Base-by-base conservation (phyloP, 2,329 filamentous ascomycete species). In the Colletotrichum coccodes region DNA sequence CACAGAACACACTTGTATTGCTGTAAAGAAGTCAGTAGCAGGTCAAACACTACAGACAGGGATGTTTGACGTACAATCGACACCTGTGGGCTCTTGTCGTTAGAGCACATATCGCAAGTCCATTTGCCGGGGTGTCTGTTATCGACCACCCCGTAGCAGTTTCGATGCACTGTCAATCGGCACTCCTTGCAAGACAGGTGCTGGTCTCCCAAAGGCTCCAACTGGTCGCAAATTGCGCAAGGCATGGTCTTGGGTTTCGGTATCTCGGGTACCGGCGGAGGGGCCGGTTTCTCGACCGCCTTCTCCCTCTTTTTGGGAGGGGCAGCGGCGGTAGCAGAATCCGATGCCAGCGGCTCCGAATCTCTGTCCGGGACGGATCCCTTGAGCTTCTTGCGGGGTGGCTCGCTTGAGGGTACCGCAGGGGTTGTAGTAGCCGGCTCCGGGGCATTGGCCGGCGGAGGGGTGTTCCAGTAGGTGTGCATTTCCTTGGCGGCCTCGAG, bases 51-150 rank as follows among this genome's bases (percentile, higher is more conserved):
- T n/a, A 38, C 30, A 3, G n/a, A 47, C 21, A 7, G n/a, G 47
- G 7, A 49, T 26, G 23, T 7, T n/a, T 16, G 3, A 7, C 32
- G 67, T 85, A 93, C 92, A 66, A 97, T 95, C n/a, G 96, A 98
- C 50, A 97, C 91, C 72, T 94, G 91, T 6, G 95, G 94, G 75
- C 92, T 95, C 78, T 94, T 94, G 77, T 99, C 96, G 76, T 99
- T 99, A 42, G 90, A 86, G 80, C 96, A 99, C 88, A 95, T 97
- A 80, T 98, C 96, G 79, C 96, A 99, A 46, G 92, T 89, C 96
- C 96, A 99, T 80, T 97, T 97, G 50, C 86, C 88, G 36, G 89
- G 87, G 61, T 86, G 87, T 47, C 93, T 89, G 64, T 91, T 90
- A 52, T 91, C 89, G 44, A 88, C 72, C 36, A 98, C 86, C n/a